These are phyloP conservation scores for Pestalotiopsis fici DNA, from an alignment of 2,329 filamentous ascomycete species.

Conservation along the genomic window DNA sequence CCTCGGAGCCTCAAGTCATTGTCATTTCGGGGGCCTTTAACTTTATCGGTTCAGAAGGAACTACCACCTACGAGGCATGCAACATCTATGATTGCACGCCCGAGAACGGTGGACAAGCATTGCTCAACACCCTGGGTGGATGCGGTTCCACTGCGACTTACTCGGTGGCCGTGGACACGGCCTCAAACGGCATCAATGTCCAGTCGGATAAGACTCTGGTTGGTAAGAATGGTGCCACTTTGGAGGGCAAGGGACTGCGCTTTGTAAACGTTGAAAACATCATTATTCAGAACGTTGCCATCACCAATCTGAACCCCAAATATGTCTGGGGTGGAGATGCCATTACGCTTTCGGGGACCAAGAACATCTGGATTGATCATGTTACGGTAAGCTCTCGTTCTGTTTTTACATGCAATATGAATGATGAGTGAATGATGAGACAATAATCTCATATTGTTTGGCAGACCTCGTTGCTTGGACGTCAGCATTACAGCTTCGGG, in stretches of 20 bases:
- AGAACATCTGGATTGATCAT: slow-evolving; percentile 31
- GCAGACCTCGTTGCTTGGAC: slow-evolving; percentile 37
- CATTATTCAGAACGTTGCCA: slow-evolving; percentile 58
- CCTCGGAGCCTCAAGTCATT: slow-evolving; percentile 46
- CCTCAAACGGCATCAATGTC: slow-evolving; percentile 25
- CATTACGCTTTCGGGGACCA: slow-evolving; percentile 40
- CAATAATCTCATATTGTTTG: fast-evolving
- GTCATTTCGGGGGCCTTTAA: slow-evolving; percentile 47
- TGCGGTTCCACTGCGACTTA: slow-evolving; percentile 13
- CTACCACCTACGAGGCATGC: slow-evolving; percentile 44
- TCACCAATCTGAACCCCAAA: slow-evolving; percentile 54
- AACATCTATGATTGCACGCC: slow-evolving; percentile 13
- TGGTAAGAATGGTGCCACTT: slow-evolving; percentile 50
- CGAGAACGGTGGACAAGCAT: not conserved
- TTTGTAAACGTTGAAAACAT: slow-evolving; percentile 53
- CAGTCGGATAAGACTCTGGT: slow-evolving; percentile 35
- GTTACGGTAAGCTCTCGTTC: not conserved
- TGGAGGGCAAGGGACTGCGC: slow-evolving; percentile 56
- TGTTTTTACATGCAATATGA: too few relatives aligned
- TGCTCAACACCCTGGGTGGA: slow-evolving; percentile 9
- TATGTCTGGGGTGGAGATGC: slow-evolving; percentile 61
- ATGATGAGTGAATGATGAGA: too few relatives aligned
- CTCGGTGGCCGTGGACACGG: slow-evolving; percentile 48
- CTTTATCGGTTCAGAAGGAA: slow-evolving; percentile 46
- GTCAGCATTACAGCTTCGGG: slow-evolving; percentile 42